Conservation (phyloP, 2,329 filamentous ascomycete genomes). For the Botryosphaeria dothidea region DNA sequence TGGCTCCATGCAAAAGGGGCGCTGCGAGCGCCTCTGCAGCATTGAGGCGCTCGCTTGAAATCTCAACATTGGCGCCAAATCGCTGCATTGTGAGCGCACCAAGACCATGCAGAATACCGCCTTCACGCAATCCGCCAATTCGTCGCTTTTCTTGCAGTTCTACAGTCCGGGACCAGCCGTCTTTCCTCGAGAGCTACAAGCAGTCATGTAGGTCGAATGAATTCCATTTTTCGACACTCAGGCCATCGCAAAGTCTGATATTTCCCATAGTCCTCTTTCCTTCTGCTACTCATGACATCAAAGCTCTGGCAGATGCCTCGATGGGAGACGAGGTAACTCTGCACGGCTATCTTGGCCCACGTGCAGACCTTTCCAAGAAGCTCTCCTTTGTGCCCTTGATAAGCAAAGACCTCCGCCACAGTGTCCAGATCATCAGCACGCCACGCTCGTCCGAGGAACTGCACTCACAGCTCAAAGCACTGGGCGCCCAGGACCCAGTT, state of each 20-base stretch:
- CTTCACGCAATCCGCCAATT: background rate
- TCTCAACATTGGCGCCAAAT: background rate
- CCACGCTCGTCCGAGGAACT: slow-evolving; percentile 31
- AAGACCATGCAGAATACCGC: background rate
- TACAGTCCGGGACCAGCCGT: background rate
- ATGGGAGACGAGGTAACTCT: slow-evolving; percentile 51
- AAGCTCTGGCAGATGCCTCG: slow-evolving; percentile 24
- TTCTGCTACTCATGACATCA: slow-evolving; percentile 41
- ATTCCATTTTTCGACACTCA: slow-evolving; percentile 5
- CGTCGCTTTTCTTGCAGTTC: background rate
- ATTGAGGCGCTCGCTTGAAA: background rate
- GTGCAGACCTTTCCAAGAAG: slow-evolving; percentile 66
- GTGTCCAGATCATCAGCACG: slow-evolving; percentile 54
- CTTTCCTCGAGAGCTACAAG: slow-evolving; percentile 45
- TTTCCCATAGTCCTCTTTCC: slow-evolving; percentile 48
- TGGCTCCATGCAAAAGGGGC: background rate
- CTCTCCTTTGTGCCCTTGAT: slow-evolving; percentile 69
- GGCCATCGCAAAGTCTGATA: slow-evolving; percentile 15
- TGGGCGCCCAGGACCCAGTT: slow-evolving; percentile 57
- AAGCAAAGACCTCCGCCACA: slow-evolving; percentile 45
- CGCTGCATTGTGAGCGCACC: background rate
- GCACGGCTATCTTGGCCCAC: slow-evolving; percentile 72
- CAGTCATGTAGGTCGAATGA: slow-evolving; percentile 40
- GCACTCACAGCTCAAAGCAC: slow-evolving; percentile 42
- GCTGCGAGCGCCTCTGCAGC: background rate